Base-by-base conservation (phyloP, 345 rosid species). In the Lenwebbia sp. region DNA sequence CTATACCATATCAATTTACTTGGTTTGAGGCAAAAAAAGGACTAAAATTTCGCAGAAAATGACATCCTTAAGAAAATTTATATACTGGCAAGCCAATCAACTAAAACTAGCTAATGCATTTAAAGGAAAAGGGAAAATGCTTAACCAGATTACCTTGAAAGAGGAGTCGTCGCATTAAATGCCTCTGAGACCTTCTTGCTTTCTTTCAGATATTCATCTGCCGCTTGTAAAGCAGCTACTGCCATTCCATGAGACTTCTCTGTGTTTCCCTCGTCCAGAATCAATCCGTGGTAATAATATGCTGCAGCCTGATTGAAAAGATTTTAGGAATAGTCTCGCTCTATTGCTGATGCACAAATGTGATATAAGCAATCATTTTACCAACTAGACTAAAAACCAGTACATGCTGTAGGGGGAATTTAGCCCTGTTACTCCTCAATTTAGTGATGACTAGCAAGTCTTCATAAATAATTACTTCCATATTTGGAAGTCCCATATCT, bases 211-310 rank as follows among this genome's bases (percentile, higher is more conserved):
- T 89, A 96, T 85, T 95, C 99, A 84, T 98, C 98, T 78, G 99
- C 97, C 65, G 99, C 99, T 90, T 95, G 99, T 86, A 98, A 88
- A 57, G 99, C 99, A 90, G 99, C 98, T 81, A 91, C 95, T 82
- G 99, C 98, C 99, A 96, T 98, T 82, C 97, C 96, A 85, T 95
- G 99, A 84, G 94, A 94, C 89, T 95, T 96, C 92, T 98, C 99
- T 4, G 99, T 96, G 91, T 94, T 96, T 82, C 99, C 99, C 89
- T 96, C 99, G 37, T 98, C 99, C 87, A 98, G 97, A 86, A 98
- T 95, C 92, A 98, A 88, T 85, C 99, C 99, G 74, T 98, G 99
- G 90, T 98, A 98, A 89, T 96, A 98, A 92, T 98, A 98, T 83
- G 99, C 99, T 78, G 96, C 99, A 87, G 98, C 98, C 99, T 96